A percentile compares a stretch with the other conserved stretches of the same genome.
Evolutionary conservation across 257 asterid genomes (phyloP).

Genomic region (Solanum lycopersicoides): DNA sequence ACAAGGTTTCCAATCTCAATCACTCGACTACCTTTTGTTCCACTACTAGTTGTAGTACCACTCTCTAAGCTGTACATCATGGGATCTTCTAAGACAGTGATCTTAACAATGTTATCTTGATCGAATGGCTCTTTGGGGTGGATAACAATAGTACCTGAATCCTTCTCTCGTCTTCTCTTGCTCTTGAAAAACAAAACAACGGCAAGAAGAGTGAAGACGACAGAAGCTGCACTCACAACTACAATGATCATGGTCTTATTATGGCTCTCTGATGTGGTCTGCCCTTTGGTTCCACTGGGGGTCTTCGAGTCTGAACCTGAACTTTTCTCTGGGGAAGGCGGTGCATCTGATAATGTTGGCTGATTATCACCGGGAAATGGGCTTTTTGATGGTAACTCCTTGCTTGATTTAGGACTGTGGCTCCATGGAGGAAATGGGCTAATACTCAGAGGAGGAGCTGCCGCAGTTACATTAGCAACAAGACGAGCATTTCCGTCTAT

Average conservation of each 20-base stretch:
- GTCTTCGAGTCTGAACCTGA: not conserved
- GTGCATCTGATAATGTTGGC: conserved; percentile 3
- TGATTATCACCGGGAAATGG: not conserved
- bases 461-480: not conserved
- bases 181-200: conserved; percentile 14
- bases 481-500: conserved; percentile 33
- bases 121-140: conserved; percentile 36
- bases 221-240: conserved; percentile 15
- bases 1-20: conserved; percentile 32
- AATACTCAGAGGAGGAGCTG: conserved; percentile 5
- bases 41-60: conserved; percentile 5
- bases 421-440: conserved; percentile 9
- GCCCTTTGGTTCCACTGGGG: not conserved
- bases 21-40: conserved; percentile 15
- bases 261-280: not conserved
- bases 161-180: conserved; percentile 4
- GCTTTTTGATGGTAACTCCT: not conserved
- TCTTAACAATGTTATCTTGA: conserved; percentile 20
- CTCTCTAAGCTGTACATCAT: conserved; percentile 6
- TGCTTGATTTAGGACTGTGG: not conserved
- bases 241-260: conserved; percentile 5
- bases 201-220: conserved; percentile 8
- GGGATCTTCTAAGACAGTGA: conserved; percentile 19
- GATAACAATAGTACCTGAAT: conserved; percentile 11
- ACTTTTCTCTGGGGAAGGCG: conserved; percentile 3